A percentile compares a stretch with the other conserved stretches of the same genome.
phyloP scores from a whole-genome alignment of 1,284 basidiomycete genomes.

The Calocybe gambosa region DNA sequence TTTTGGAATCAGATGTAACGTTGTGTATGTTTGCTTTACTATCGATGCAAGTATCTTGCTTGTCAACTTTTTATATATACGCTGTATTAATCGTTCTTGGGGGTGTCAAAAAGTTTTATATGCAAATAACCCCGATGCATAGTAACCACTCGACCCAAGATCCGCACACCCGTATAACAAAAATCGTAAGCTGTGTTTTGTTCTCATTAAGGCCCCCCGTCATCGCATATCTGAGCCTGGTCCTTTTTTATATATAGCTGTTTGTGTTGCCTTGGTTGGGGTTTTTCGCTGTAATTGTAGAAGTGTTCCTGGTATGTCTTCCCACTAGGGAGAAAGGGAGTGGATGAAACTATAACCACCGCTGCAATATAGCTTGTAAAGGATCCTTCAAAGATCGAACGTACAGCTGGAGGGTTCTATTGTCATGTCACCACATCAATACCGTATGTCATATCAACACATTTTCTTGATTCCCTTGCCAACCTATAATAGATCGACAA shows the following conservation, averaged over 20 bases:
- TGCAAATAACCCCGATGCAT: background rate
- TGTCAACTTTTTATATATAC: background rate
- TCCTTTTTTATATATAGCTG: no score
- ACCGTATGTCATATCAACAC: background rate
- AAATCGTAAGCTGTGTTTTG: background rate
- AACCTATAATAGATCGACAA: background rate
- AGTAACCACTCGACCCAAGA: no score
- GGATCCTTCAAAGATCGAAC: background rate
- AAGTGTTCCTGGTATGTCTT: background rate
- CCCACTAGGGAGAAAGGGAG: no score
- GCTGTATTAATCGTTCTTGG: no score
- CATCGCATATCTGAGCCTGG: no score
- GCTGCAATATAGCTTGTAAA: background rate
- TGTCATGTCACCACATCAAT: background rate
- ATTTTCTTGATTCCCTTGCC: background rate
- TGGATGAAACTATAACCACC: no score
- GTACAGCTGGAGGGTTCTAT: background rate
- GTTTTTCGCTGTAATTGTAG: background rate
- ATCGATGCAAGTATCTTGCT: background rate
- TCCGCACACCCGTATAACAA: background rate
- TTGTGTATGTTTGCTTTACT: background rate
- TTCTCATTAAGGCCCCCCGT: no score
- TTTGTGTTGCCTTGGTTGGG: background rate
- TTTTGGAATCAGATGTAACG: no score
- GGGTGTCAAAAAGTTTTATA: no score